Percentiles rank a stretch among this genome's conserved stretches.
Evolutionary conservation across 805 yeast species (phyloP).

Genomic region (Millerozyma miso): DNA sequence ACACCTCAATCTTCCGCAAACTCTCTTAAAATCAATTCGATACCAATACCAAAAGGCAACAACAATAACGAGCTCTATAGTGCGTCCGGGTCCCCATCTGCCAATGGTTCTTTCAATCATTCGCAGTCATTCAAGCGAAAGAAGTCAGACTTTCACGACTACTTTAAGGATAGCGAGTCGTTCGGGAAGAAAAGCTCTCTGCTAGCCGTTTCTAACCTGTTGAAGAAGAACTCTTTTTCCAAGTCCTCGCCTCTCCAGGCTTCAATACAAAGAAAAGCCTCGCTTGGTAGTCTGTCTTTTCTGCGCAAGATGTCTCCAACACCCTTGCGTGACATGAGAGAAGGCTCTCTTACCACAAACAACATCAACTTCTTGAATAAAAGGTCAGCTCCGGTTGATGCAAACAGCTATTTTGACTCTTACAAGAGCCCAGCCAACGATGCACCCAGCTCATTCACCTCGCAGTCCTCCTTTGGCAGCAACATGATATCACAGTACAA

Average conservation of each 20-base stretch:
- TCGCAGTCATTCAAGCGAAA: constrained; percentile 34
- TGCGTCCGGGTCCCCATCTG: constrained; percentile 20
- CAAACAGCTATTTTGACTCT: constrained; percentile 5
- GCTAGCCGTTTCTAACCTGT: constrained; percentile 10
- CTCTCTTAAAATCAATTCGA: constrained; percentile 17
- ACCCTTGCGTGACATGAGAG: constrained; percentile 6
- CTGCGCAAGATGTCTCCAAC: constrained; percentile 9
- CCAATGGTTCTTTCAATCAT: constrained; percentile 4
- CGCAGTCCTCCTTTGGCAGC: constrained; percentile 10
- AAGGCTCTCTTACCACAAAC: constrained; percentile 18
- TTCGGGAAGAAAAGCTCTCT: constrained; percentile 17
- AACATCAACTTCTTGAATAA: constrained; percentile 21
- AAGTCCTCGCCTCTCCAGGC: constrained; percentile 13
- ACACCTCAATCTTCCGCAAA: constrained; percentile 4
- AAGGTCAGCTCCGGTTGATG: constrained; percentile 8
- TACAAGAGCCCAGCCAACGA: background rate
- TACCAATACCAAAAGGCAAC: constrained; percentile 24
- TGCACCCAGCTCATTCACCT: constrained; percentile 10
- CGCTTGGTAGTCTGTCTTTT: constrained; percentile 10
- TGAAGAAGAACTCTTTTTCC: constrained; percentile 10
- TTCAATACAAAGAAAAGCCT: constrained; percentile 14
- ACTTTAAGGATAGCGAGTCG: constrained; percentile 15
- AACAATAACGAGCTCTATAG: constrained; percentile 9
- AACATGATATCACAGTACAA: constrained; percentile 2
- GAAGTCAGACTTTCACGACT: constrained; percentile 28